Evolutionary conservation across 2,329 filamentous ascomycete genomes (phyloP), one percentile per base, ranked within the genome.

Genomic region (Hymenoscyphus scutula): DNA sequence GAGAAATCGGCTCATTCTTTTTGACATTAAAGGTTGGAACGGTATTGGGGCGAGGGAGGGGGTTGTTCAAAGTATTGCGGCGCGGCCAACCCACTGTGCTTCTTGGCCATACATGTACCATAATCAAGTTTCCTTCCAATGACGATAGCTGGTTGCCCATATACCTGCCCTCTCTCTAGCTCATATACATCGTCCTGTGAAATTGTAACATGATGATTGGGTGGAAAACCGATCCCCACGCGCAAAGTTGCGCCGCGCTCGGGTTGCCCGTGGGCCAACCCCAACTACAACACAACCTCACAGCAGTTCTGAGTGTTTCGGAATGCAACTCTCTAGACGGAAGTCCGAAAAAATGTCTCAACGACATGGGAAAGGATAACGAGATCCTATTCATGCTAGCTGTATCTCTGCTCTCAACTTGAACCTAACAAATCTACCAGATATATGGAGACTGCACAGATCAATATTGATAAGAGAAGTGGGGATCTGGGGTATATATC

Each of bases 391-490:
- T 25, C 15, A 25, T 25, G 53, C 3, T 45, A 45, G 38, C 17
- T n/a, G 38, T n/a, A 45, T 45, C 38, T 45, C 15, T 45, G 38
- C n/a, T 17, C 38, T 45, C 17, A 23, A 45, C n/a, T n/a, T n/a
- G 15, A 45, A 45, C 38, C 38, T 17, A 15, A 7, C 15, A 45
- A 45, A 45, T 19, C 17, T n/a, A 19, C n/a, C 8, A 30, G 53
- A 27, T n/a, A 29, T 54, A 54, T 8, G 25, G 51, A 54, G 51
- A 29, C 13, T 17, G 4, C 30, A n/a, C 17, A 54, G 27, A 23
- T 15, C 30, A 30, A 23, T 30, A 27, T n/a, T 56, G 58, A 63
- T 63, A 63, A 63, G 53, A 61, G 58, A 32, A 60, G 58, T 63
- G 62, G 62, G 61, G 55, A 51, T 56, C 15, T 27, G 25, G 32